Base-by-base conservation (phyloP, 805 yeast genomes). In the Yamadazyma philogaea region DNA sequence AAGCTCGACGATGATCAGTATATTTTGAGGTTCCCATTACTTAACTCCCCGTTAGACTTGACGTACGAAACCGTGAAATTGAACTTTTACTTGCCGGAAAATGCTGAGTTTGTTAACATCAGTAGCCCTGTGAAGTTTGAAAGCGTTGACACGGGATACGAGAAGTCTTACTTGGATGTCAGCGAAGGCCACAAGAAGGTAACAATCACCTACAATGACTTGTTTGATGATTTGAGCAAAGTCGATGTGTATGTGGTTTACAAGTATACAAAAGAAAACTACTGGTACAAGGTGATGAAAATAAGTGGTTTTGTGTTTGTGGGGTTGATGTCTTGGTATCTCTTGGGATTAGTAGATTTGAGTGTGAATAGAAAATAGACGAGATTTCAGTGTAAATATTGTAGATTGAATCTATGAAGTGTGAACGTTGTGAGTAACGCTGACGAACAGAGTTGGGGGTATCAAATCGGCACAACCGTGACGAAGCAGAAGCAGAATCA, bases 1-100 rank as follows among this genome's bases (percentile, higher is more conserved):
- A 54, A 60, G 31, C 52, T 70, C 14, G 46, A 51, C 20, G 55
- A 51, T 16, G 81, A 77, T 45, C 62, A 69, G 11, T 87, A 78
- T 57, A 57, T 84, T 10, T 65, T 85, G 24, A 74, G 70, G 40
- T 77, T 90, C 22, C 95, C 96, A 12, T 55, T 89, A 17, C 54
- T 93, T 28, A 80, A 79, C 56, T 87, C 93, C 14, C 82, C 91
- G 27, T 61, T 60, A 16, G 89, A 85, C 53, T 72, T 81, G n/a
- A 64, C 79, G 35, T 90, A 88, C 61, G 84, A 78, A 44, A 61
- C 74, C 30, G 82, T 82, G 6, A 66, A 69, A 30, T 60, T 87
- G 37, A 74, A 77, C 30, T 66, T 91, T 49, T 82, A 79, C 55
- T 75, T 93, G 50, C 99, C 99, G 10, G 97, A 93, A 64, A 91